Evolutionary conservation across 148 eudicot genomes (phyloP), one percentile per base, ranked within the genome.

Genomic region (Dianthus caryophyllus): DNA sequence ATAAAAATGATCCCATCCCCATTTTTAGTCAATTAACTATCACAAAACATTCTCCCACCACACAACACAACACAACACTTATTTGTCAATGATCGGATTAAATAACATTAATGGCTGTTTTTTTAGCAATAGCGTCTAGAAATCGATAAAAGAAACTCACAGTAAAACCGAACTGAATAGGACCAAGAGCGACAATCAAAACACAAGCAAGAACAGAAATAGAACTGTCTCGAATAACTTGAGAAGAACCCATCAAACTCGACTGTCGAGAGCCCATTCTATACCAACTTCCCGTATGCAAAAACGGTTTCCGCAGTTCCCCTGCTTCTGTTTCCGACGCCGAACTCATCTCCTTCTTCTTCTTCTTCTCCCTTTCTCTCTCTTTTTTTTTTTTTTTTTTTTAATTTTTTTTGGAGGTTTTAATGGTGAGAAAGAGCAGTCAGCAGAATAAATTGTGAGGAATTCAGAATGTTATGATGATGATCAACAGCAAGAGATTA

Each of bases 231-330:
- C 98, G 78, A 53, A 94, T 83, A 4, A 72, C 88, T 75, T 83
- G 85, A 24, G 96, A 81, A 2, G 97, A 90, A 16, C 88, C 80
- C 92, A 86, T 76, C 67, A 90, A 50, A 54, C 98, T 94, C 0
- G 97, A 94, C 72, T 90, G 98, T 64, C 95, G 76, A 9, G 98
- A 90, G 24, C 97, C 88, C 98, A 94, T 90, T 18, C 90, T 66
- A 64, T 94, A 94, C 98, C 98, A 94, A 77, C 98, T 94, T 18
- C 98, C 98, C 0, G 98, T 90, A 50, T 94, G 96, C 47, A 94
- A 50, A 69, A 94, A 94, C 21, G 98, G 98, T 70, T 94, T 94
- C 72, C 81, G 72, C 3, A 94, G 81, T 74, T 93, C 98, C 12
- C 76, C 79, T 21, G 58, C 73, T 71, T 85, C 94, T 31, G 64